phyloP scores from a whole-genome alignment of 495 filamentous ascomycete genomes.

The Trichoderma orchidacearum region DNA sequence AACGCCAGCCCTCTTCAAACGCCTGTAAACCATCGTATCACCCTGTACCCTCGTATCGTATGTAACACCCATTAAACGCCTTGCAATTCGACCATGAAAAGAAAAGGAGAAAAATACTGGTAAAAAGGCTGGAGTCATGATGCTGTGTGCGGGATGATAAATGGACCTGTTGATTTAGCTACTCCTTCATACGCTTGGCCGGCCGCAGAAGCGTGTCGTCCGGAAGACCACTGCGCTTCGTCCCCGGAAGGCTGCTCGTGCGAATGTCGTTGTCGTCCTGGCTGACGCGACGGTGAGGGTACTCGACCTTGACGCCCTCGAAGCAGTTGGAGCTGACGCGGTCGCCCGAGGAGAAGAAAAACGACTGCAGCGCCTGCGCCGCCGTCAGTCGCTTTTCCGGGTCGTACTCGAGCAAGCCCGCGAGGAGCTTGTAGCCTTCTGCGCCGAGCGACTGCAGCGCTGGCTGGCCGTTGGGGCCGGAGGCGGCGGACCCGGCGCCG shows the following conservation, averaged over 20 bases:
- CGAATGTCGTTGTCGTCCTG: slow-evolving; percentile 92
- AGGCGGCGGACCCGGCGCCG: not conserved
- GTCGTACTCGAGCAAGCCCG: slow-evolving; percentile 80
- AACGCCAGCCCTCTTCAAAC: too few relatives aligned
- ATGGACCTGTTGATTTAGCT: too few relatives aligned
- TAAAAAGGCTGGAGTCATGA: too few relatives aligned
- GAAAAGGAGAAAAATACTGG: not conserved
- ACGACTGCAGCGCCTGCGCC: slow-evolving; percentile 69
- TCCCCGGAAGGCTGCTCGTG: slow-evolving; percentile 75
- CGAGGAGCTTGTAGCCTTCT: slow-evolving; percentile 69
- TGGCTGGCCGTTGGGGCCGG: slow-evolving; percentile 11
- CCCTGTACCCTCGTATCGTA: too few relatives aligned
- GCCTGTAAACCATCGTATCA: too few relatives aligned
- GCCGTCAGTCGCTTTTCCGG: slow-evolving; percentile 80
- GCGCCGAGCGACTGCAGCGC: slow-evolving; percentile 42
- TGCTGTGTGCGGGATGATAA: too few relatives aligned
- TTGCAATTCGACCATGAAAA: too few relatives aligned
- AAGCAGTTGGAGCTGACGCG: slow-evolving; percentile 72
- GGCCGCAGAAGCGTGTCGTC: slow-evolving; percentile 63
- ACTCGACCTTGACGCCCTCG: slow-evolving; percentile 72
- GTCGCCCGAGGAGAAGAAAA: slow-evolving; percentile 62
- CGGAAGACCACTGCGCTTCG: slow-evolving; percentile 76
- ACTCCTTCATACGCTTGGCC: slow-evolving; percentile 55
- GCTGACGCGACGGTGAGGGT: slow-evolving; percentile 79
- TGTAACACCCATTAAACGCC: too few relatives aligned